These are phyloP conservation scores for Pezicula carpinea DNA, from an alignment of 2,329 filamentous ascomycete genomes.

Conservation along the genomic window DNA sequence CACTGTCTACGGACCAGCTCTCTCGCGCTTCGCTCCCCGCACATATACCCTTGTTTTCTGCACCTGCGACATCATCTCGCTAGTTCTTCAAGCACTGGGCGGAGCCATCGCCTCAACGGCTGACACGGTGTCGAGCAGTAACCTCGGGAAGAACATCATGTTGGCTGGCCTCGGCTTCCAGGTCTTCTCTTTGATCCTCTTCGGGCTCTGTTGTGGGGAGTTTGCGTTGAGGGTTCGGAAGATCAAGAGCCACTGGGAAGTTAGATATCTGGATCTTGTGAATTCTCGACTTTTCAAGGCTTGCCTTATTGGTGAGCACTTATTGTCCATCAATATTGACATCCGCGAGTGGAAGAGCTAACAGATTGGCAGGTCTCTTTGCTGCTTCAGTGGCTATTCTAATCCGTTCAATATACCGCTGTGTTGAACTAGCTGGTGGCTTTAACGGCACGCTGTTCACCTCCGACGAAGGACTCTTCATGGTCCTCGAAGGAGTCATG, in stretches of 20 bases:
- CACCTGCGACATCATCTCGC: conserved; percentile 48
- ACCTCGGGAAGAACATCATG: conserved; percentile 36
- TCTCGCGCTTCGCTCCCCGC: conserved; percentile 38
- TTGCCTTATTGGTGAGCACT: conserved; percentile 4
- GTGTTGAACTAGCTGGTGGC: conserved; percentile 50
- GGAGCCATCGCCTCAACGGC: conserved; percentile 48
- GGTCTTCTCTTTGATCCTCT: conserved; percentile 42
- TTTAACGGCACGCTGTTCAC: conserved; percentile 47
- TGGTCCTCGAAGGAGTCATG: conserved; percentile 38
- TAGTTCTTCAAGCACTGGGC: conserved; percentile 53
- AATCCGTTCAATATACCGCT: conserved; percentile 51
- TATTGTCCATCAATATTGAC: neutral
- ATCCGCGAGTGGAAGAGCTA: neutral
- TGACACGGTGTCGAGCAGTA: conserved; percentile 13
- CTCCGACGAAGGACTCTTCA: conserved; percentile 37
- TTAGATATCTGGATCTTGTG: neutral
- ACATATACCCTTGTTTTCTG: conserved; percentile 56
- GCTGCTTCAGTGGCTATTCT: conserved; percentile 50
- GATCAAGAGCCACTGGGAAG: conserved; percentile 10
- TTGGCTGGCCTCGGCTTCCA: conserved; percentile 53
- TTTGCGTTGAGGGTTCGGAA: neutral
- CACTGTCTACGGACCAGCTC: conserved; percentile 42
- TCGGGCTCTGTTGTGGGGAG: conserved; percentile 3
- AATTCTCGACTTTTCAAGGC: conserved; percentile 3
- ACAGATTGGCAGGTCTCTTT: conserved; percentile 25